Base-by-base conservation (phyloP, 2,329 filamentous ascomycete genomes). In the Aspergillus cejpii region DNA sequence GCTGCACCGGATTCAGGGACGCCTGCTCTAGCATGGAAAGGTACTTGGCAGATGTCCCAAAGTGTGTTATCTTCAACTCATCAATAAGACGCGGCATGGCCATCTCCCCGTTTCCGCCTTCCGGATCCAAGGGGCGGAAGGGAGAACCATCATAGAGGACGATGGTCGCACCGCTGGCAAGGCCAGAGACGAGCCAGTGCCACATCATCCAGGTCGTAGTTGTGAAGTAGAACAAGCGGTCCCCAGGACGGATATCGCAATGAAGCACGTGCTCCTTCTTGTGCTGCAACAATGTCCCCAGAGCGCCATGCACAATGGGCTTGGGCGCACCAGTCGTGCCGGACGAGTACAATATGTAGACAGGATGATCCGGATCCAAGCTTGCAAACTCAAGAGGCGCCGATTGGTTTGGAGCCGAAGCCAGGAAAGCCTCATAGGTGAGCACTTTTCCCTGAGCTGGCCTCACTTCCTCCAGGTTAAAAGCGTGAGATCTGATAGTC, bases 181-280 rank as follows among this genome's bases (percentile, higher is more conserved):
- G 80, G 5, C 84, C 87, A 1, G 87, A 91, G 15, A 96, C 79
- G 31, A 90, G 83, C 90, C 91, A 97, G 65, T 97, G 91, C 89
- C 90, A 96, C 91, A 97, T 97, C 90, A 98, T 97, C 92, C 90
- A 96, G 0, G 88, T 94, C 8, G 85, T 89, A 3, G 90, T 96
- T 1, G 89, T 95, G 70, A 90, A 96, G 71, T 96, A 96, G 66
- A 96, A 86, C 60, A 96, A 76, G 15, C 84, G 78, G 33, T 89
- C 87, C 2, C 74, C 72, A 0, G 83, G 77, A 6, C 77, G 75
- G 51, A 98, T 81, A 17, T 89, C 88, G 63, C 85, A 87, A 63
- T 97, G 91, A 2, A 97, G 74, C 37, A 84, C 77, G 62, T 94
- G 90, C 64, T 97, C 92, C 64, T 98, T 98, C 69, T 97, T 97